Base-by-base conservation (phyloP, 768 basidiomycete species). In the Piloderma croceum region DNA sequence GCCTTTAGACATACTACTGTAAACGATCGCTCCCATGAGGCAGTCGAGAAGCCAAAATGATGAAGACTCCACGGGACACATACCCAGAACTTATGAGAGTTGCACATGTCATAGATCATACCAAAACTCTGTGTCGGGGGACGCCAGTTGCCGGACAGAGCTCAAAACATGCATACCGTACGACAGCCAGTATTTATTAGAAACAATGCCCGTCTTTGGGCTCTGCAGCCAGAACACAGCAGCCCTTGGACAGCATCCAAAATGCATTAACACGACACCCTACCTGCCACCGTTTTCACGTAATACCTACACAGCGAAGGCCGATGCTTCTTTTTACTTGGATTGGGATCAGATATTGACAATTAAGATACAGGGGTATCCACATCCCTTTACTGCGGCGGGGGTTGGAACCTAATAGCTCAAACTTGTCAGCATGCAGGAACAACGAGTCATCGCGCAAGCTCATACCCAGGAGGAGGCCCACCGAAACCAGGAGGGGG, bases 401-500 rank as follows among this genome's bases (percentile, higher is more conserved):
- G 71, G 29, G 71, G 70, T 49, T 71, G 73, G 59, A 73, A 73
- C 22, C 73, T 74, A 32, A 3, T 22, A 15, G 41, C 36, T 39
- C 24, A 2, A 36, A 20, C 21, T 33, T 13, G 12, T 19, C 38
- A 41, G 36, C 10, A n/a, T 13, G 31, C 15, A 11, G 21, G 12
- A 34, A 32, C 36, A 18, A 11, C 7, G 35, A 23, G 23, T 29
- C 13, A 21, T 17, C 11, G 32, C 34, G 38, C 18, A 40, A 18
- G 20, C 39, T 24, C 33, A 29, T 65, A 92, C 90, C 89, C 88
- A 50, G 89, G 86, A 43, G 89, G 88, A 48, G 86, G 83, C 2
- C 81, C 84, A 46, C 68, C 75, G 58, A 90, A 88, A 9, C 86
- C 86, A 38, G 86, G 82, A 33, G 88, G 86, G 31, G 87, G 84